phyloP scores from a whole-genome alignment of 345 rosid genomes.

The Brassica rapa region DNA sequence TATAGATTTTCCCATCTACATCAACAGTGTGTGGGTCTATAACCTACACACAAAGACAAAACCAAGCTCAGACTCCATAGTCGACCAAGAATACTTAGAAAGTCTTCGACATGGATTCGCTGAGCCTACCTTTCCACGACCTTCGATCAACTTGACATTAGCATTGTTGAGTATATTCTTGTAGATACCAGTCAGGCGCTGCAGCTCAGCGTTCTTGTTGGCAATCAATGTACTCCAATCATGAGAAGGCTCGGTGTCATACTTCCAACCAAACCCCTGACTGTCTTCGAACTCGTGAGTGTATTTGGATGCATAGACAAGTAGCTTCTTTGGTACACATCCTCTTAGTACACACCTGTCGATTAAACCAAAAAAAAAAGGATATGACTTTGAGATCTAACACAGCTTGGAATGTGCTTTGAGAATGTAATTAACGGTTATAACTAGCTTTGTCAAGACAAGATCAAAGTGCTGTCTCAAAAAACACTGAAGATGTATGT shows the following conservation, averaged over 20 bases:
- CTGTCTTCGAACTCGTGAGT: conserved; percentile 93
- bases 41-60: conserved; percentile 45
- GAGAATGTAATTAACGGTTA: background rate
- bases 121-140: conserved; percentile 98
- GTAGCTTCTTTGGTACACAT: conserved; percentile 94
- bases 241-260: conserved; percentile 74
- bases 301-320: conserved; percentile 86
- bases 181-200: conserved; percentile 84
- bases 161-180: conserved; percentile 73
- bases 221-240: conserved; percentile 95
- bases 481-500: too few relatives aligned
- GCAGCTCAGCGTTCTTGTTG: conserved; percentile 91
- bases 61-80: too few relatives aligned
- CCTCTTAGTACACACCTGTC: conserved; percentile 92
- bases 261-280: conserved; percentile 87
- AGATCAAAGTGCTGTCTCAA: background rate
- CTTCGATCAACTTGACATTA: conserved; percentile 74
- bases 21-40: conserved; percentile 85
- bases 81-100: too few relatives aligned
- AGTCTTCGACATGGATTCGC: too few relatives aligned
- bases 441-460: background rate
- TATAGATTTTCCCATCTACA: conserved; percentile 76
- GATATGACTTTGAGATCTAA: background rate
- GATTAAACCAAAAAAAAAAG: background rate
- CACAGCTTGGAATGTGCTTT: background rate